phyloP scores from a whole-genome alignment of 139 green algal genomes.

The Bryopsis sp. region DNA sequence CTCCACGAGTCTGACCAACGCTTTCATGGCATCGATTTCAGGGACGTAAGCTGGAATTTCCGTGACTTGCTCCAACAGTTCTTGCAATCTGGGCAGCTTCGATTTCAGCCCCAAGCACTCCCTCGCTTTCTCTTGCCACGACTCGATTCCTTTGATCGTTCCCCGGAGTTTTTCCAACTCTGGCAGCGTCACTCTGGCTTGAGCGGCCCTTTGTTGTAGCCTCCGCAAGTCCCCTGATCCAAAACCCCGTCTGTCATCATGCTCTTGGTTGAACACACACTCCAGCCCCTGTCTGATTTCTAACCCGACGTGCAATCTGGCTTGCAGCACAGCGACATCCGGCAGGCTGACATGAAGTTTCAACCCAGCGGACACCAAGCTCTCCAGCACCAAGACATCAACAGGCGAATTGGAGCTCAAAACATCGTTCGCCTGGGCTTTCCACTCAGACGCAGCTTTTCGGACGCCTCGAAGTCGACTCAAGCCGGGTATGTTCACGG shows the following conservation, averaged over 20 bases:
- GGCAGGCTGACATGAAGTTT: constrained; percentile 7
- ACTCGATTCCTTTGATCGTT: background rate
- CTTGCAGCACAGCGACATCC: background rate
- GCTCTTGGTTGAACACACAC: background rate
- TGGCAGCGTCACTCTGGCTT: background rate
- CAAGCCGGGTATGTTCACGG: background rate
- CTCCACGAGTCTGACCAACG: background rate
- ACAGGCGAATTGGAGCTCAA: background rate
- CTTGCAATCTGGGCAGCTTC: background rate
- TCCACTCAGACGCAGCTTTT: constrained; percentile 1
- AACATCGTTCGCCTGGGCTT: background rate
- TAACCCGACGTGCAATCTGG: background rate
- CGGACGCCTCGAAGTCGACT: background rate
- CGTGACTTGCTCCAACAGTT: background rate
- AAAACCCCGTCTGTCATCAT: background rate
- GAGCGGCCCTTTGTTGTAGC: background rate
- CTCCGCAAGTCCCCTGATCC: background rate
- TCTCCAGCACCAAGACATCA: too few species aligned
- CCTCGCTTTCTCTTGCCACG: background rate
- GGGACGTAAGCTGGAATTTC: background rate
- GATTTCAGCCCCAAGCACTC: background rate
- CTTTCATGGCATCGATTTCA: background rate
- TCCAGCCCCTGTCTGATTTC: background rate
- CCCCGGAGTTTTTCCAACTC: background rate
- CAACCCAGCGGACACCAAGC: background rate